Conservation (phyloP, 2,329 filamentous ascomycete species). For the Epichloe amarillans region DNA sequence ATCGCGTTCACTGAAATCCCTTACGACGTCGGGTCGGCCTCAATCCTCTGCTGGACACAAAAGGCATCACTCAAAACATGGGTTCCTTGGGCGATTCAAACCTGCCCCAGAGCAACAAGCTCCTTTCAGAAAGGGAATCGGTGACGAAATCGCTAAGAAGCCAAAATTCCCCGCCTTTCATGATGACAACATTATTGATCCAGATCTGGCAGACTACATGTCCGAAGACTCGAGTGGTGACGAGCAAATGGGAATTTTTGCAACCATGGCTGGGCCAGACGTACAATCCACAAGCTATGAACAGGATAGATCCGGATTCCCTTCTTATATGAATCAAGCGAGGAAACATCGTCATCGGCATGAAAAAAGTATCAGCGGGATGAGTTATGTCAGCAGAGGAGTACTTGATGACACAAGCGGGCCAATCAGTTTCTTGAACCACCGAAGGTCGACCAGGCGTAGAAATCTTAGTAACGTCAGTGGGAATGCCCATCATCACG, state of each 20-base stretch:
- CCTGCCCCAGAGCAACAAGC: slow-evolving; percentile 60
- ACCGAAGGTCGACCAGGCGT: slow-evolving; percentile 50
- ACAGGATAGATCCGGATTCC: slow-evolving; percentile 59
- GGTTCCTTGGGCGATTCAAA: slow-evolving; percentile 65
- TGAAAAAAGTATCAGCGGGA: slow-evolving; percentile 61
- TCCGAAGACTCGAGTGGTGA: slow-evolving; percentile 92
- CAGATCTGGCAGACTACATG: slow-evolving; percentile 87
- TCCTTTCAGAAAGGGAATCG: slow-evolving; percentile 66
- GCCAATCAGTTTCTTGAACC: slow-evolving; percentile 42
- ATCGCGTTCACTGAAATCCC: slow-evolving; percentile 73
- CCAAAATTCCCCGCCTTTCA: slow-evolving; percentile 80
- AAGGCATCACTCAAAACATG: slow-evolving; percentile 80
- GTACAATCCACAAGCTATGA: slow-evolving; percentile 54
- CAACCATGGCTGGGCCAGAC: slow-evolving; percentile 55
- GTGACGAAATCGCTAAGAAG: slow-evolving; percentile 52
- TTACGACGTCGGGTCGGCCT: slow-evolving; percentile 53
- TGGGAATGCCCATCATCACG: slow-evolving; percentile 49
- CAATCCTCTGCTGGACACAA: slow-evolving; percentile 65
- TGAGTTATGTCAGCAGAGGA: slow-evolving; percentile 57
- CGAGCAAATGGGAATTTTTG: slow-evolving; percentile 81
- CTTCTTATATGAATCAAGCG: slow-evolving; percentile 56
- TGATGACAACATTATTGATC: slow-evolving; percentile 96
- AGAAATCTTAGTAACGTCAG: slow-evolving; percentile 79
- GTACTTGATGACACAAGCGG: slow-evolving; percentile 46
- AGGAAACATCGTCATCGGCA: slow-evolving; percentile 61